Conservation (phyloP, 73 alveolate genomes). For the Uronychia binucleata region DNA sequence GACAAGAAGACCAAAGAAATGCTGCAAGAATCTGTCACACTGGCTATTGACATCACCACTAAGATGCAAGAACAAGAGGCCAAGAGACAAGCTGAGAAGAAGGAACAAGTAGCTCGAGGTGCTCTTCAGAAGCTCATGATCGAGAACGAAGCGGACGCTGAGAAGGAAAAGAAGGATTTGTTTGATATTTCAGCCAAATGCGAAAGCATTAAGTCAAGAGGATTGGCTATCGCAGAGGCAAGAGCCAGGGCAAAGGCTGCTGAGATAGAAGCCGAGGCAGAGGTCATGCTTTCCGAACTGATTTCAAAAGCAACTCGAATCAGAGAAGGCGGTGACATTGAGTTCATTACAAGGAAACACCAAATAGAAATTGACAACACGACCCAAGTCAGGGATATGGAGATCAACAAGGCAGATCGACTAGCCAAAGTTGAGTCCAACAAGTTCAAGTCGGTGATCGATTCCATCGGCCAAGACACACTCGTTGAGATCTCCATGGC, state of each 20-base stretch:
- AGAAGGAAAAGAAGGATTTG: conserved; percentile 58
- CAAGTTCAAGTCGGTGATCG: conserved; percentile 73
- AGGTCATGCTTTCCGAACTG: conserved; percentile 67
- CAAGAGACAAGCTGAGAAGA: conserved; percentile 73
- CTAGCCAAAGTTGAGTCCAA: conserved; percentile 72
- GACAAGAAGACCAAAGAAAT: conserved; percentile 76
- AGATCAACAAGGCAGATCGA: conserved; percentile 64
- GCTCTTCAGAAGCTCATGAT: conserved; percentile 73
- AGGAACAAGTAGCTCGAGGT: conserved; percentile 83
- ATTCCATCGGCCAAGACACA: conserved; percentile 78
- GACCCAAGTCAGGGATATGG: conserved; percentile 67
- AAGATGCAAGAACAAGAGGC: conserved; percentile 85
- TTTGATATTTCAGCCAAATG: conserved; percentile 55
- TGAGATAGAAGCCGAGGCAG: conserved; percentile 77
- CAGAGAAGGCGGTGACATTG: conserved; percentile 64
- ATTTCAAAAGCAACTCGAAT: conserved; percentile 66
- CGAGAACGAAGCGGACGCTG: conserved; percentile 79
- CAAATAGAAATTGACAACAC: conserved; percentile 54
- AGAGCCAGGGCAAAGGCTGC: conserved; percentile 71
- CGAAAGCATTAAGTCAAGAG: conserved; percentile 61
- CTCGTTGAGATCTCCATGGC: conserved; percentile 82
- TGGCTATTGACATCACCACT: conserved; percentile 92
- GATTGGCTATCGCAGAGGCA: conserved; percentile 85
- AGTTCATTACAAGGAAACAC: conserved; percentile 37
- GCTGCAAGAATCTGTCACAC: conserved; percentile 79